Conservation (phyloP, 371 early-diverging fungal genomes). For the Apophysomyces variabilis region DNA sequence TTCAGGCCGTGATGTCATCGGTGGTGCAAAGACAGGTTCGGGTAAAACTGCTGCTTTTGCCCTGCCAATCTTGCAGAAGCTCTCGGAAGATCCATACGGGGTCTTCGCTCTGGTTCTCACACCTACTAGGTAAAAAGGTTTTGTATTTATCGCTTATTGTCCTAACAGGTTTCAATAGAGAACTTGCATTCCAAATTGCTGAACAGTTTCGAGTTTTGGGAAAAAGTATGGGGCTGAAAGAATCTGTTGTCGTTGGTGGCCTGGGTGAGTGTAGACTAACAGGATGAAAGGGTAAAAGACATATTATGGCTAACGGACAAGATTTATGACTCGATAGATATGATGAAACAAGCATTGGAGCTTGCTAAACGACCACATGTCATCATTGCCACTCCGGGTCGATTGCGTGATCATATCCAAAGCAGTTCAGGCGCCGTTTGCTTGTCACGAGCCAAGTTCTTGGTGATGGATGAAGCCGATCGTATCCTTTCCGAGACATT, state of each 20-base stretch:
- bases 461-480: constrained; percentile 99
- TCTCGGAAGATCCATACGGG: constrained; percentile 93
- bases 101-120: constrained; percentile 95
- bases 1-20: constrained; percentile 88
- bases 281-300: not conserved
- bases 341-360: constrained; percentile 92
- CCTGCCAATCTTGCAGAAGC: constrained; percentile 94
- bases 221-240: constrained; percentile 83
- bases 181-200: constrained; percentile 96
- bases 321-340: constrained; percentile 54
- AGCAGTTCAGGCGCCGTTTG: constrained; percentile 72
- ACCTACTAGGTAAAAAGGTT: constrained; percentile 81
- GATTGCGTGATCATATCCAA: constrained; percentile 92
- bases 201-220: constrained; percentile 96
- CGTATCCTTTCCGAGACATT: constrained; percentile 86
- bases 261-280: constrained; percentile 53
- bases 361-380: constrained; percentile 91
- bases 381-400: constrained; percentile 98
- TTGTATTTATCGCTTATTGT: not conserved
- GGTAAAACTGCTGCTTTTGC: constrained; percentile 99
- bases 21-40: constrained; percentile 98
- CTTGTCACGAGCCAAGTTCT: constrained; percentile 58
- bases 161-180: constrained; percentile 51
- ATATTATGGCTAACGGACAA: not conserved
- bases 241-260: constrained; percentile 96